These are phyloP conservation scores for Elsinoe australis DNA, from an alignment of 2,329 filamentous ascomycete species.

Conservation along the genomic window DNA sequence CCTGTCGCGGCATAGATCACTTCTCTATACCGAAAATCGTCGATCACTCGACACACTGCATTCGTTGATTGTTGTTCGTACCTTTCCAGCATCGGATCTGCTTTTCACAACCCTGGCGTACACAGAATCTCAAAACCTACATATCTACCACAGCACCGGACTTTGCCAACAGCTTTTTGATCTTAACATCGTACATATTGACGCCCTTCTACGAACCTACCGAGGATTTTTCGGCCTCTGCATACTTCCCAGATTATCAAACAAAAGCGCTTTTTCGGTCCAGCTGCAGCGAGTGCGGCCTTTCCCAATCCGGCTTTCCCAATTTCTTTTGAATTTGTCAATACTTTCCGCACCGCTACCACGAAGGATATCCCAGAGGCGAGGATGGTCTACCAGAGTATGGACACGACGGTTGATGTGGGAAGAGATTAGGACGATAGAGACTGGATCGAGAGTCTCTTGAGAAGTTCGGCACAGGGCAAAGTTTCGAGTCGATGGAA, in stretches of 20 bases:
- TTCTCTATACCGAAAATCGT: not conserved
- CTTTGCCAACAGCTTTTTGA: slow-evolving; percentile 9
- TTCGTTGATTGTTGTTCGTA: not conserved
- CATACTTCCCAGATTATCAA: not conserved
- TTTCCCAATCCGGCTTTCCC: slow-evolving; percentile 4
- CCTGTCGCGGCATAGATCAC: slow-evolving; percentile 27
- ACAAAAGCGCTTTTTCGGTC: slow-evolving; percentile 10
- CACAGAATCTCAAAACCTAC: not conserved
- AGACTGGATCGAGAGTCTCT: not conserved
- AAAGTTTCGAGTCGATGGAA: not conserved
- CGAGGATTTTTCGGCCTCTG: not conserved
- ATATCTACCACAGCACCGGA: not conserved
- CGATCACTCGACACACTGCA: not conserved
- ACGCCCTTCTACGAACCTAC: slow-evolving; percentile 3
- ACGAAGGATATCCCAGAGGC: slow-evolving; percentile 12
- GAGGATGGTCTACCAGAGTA: slow-evolving; percentile 9
- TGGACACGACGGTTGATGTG: slow-evolving; percentile 2
- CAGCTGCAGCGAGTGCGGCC: slow-evolving; percentile 1
- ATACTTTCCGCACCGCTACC: not conserved
- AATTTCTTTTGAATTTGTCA: slow-evolving; percentile 10
- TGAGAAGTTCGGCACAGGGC: no score
- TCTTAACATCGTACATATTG: slow-evolving; percentile 13
- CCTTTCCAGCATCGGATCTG: not conserved
- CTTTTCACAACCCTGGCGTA: slow-evolving; percentile 6
- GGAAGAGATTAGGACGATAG: slow-evolving; percentile 4